Conservation (phyloP, 306 rosid species). For the Lablab purpureus region DNA sequence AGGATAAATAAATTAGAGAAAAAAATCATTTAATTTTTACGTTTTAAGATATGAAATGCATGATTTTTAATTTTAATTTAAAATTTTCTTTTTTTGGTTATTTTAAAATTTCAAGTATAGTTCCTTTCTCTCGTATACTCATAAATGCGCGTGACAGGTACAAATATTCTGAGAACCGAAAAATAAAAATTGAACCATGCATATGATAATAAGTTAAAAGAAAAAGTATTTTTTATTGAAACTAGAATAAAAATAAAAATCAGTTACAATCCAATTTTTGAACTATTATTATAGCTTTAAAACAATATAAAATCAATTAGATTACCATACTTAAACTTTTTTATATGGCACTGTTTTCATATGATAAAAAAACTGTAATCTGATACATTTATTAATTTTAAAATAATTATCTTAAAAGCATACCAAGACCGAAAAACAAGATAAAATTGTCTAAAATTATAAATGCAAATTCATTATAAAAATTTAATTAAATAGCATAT, state of each 20-base stretch:
- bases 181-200: not conserved
- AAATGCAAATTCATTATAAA: too few species aligned
- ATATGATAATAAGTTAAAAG: not conserved
- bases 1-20: not conserved
- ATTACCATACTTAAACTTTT: not conserved
- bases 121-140: not conserved
- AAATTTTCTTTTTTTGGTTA: not conserved
- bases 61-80: not conserved
- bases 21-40: not conserved
- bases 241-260: not conserved
- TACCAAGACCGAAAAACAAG: too few species aligned
- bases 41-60: not conserved
- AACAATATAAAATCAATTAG: not conserved
- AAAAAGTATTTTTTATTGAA: not conserved
- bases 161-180: constrained; percentile 1
- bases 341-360: too few species aligned
- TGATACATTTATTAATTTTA: too few species aligned
- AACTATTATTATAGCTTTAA: not conserved
- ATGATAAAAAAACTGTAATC: too few species aligned
- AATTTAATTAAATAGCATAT: too few species aligned
- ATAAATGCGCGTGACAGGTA: not conserved
- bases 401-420: too few species aligned
- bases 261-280: not conserved
- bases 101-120: not conserved
- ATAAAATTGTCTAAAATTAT: too few species aligned